phyloP scores from a whole-genome alignment of 331 rosid genomes.

The Acacia concinna region DNA sequence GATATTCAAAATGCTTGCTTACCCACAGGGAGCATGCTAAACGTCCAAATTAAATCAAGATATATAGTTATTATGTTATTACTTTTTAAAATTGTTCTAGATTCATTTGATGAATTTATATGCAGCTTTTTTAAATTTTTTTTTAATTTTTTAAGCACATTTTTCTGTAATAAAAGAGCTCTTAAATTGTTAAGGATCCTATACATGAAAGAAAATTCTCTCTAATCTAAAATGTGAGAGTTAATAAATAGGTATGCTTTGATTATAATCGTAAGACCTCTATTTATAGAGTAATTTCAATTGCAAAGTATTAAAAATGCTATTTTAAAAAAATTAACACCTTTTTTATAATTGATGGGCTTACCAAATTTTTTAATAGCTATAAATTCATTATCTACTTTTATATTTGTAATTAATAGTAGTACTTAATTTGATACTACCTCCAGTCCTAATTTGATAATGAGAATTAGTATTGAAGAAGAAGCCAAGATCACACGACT shows the following conservation, averaged over 20 bases:
- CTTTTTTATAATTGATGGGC: too few relatives aligned
- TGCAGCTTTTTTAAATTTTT: background rate
- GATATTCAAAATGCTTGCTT: too few relatives aligned
- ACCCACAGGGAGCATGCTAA: background rate
- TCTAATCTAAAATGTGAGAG: too few relatives aligned
- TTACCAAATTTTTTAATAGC: background rate
- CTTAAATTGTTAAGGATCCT: background rate
- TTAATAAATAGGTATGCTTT: too few relatives aligned
- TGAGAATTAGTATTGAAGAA: too few relatives aligned
- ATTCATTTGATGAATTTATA: background rate
- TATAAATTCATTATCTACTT: background rate
- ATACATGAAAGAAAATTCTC: too few relatives aligned
- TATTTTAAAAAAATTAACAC: background rate
- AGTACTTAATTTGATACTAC: background rate
- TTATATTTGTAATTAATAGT: background rate
- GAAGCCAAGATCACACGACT: background rate
- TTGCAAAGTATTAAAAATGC: background rate
- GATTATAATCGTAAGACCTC: too few relatives aligned
- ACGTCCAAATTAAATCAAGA: background rate
- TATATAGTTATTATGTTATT: background rate
- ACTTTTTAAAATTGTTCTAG: background rate
- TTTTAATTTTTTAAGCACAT: background rate
- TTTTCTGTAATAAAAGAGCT: background rate
- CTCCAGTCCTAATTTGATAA: too few relatives aligned
- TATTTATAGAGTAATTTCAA: too few relatives aligned